Base-by-base conservation (phyloP, 179 eudicot species). In the Silene noctiflora region DNA sequence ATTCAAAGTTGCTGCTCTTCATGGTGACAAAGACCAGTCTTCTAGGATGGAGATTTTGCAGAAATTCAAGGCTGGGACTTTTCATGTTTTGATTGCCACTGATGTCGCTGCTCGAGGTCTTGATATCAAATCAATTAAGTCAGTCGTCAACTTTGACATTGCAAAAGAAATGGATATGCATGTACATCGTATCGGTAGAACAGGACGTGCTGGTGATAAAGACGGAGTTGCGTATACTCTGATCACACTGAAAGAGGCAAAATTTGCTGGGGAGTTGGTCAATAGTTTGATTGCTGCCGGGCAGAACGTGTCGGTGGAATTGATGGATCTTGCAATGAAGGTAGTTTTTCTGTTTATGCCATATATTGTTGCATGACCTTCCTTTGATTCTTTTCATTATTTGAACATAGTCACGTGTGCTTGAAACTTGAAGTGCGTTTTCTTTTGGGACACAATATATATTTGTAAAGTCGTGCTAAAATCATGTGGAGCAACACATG, bases 91-190 rank as follows among this genome's bases (percentile, higher is more conserved):
- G 74, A 84, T 94, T 73, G 97, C 97, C 70, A 94, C 98, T 59
- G 98, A 94, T 92, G 98, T 94, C 71, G 98, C 98, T 79, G 98
- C 98, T 77, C 96, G 98, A 59, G 98, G 98, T 82, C 94, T 94
- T 77, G 98, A 94, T 83, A 94, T 94, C 77, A 94, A 94, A 77
- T 94, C 98, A 46, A 86, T 94, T 60, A 94, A 94, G 84, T 92
- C 98, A 22, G 98, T 94, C 72, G 98, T 94, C 39, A 94, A 94
- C 78, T 91, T 87, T 87, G 98, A 94, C 84, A 91, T 88, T 72
- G 98, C 98, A 59, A 92, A 86, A 81, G 98, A 94, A 77, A 94
- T 94, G 98, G 98, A 94, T 81, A 94, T 94, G 98, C 97, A 94
- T 84, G 98, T 94, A 61, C 98, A 94, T 83, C 89, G 98, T 74